Evolutionary conservation across 208 protist genomes (phyloP), one percentile per base, ranked within the genome.

Genomic region (Acanthamoeba healyi): DNA sequence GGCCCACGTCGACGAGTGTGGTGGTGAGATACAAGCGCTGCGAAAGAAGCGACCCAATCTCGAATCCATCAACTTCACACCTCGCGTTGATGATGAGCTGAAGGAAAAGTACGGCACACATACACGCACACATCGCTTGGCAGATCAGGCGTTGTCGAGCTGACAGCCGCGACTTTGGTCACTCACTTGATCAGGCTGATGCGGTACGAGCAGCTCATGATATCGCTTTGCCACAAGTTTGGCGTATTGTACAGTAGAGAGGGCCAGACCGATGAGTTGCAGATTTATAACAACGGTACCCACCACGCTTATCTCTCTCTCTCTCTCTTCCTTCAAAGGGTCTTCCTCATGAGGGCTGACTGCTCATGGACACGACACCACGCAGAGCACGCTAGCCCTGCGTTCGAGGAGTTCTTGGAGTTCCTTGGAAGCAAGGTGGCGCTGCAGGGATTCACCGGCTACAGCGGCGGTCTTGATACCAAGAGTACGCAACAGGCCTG

Each of bases 381-480:
- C 32, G 9, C 61, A 87, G 44, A 40, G 32, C 32, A 94, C 26
- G 93, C 81, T 19, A 94, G 94, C 82, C 42, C 63, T 9, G 77
- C 54, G 54, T 97, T 95, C 46, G 38, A 90, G 49, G 93, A 96
- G n/a, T 97, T 97, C 87, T 54, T 97, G 44, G 34, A 65, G 22
- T 38, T 96, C 12, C 67, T 97, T 12, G 96, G 96, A 17, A 82
- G 96, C 26, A 34, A 17, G 22, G 40, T 97, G 15, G 51, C 32
- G 32, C 81, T 97, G 9, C 63, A 95, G 42, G 65, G 46, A 34
- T 96, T 79, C 15, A 94, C 58, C 42, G 86, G 91, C 24, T 97
- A 95, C 79, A n/a, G 88, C 46, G 96, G 95, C 44, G 96, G 96
- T 32, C 56, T 97, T 1, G 95, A 97, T 90, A 95, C 81, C 19